Base-by-base conservation (phyloP, 2,329 filamentous ascomycete genomes). In the Arthrobotrys musiformis region DNA sequence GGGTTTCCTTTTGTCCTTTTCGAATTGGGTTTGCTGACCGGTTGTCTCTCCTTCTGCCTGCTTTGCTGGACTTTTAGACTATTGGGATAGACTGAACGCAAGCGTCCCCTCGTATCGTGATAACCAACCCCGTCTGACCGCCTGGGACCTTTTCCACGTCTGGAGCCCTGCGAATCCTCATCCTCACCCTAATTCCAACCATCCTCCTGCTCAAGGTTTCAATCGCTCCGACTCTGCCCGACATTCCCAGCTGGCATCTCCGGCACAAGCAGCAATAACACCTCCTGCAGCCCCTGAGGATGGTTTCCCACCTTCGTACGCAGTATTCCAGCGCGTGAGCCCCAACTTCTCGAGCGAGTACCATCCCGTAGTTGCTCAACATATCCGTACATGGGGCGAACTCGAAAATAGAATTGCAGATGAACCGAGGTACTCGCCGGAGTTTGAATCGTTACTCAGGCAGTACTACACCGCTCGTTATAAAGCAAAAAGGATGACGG, bases 381-480 rank as follows among this genome's bases (percentile, higher is more conserved):
- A 70, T 56, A 77, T 77, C 9, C 67, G 66, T 35, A 54, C 66
- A 11, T 77, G 73, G 73, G 73, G 60, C 4, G 60, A 70, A 56
- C 28, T 77, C 7, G 73, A 77, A 33, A 61, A 35, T 13, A 46
- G 73, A 56, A 70, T 77, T 37, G 58, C 66, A 46, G 60, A 67
- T 28, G 73, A 70, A 48, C 66, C 73, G 37, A 64, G 66, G 35
- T 77, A 66, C 26, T 70, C 73, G 4, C 66, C 66, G 37, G 58
- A 48, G 60, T 77, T 77, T 17, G 17, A 77, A 50, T 56, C 73
- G 3, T 46, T 77, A 15, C 66, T 70, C 22, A 68, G 66, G n/a
- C 73, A 77, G 56, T 77, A 77, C 33, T 48, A 76, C 24, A 76
- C 68, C 72, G 72, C 72, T 54, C 56, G 72, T 50, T 76, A 76